Evolutionary conservation across 345 rosid species (phyloP).

Genomic region (Lepidium aucheri): DNA sequence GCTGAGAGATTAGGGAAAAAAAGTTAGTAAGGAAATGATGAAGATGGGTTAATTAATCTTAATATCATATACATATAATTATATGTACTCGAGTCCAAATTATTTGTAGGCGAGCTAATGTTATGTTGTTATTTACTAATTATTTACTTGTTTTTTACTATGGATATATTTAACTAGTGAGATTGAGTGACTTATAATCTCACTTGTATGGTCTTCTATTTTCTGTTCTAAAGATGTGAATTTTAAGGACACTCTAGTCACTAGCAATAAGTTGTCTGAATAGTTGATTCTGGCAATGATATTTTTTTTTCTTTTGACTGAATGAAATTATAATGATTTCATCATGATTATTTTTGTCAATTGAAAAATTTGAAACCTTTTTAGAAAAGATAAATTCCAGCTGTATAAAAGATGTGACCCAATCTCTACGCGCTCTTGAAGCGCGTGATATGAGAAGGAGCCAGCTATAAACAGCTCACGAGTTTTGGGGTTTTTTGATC

Average conservation of each 20-base stretch:
- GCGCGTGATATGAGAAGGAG: constrained; percentile 4
- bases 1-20: constrained; percentile 14
- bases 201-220: not conserved
- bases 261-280: too few species aligned
- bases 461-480: constrained; percentile 24
- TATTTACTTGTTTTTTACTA: not conserved
- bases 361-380: not conserved
- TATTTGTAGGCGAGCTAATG: constrained; percentile 10
- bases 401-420: not conserved
- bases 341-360: not conserved
- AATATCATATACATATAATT: not conserved
- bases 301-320: too few species aligned
- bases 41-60: not conserved
- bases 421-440: not conserved
- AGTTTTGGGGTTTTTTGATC: constrained; percentile 4
- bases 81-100: constrained; percentile 14
- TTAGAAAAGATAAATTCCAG: not conserved
- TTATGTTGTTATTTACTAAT: not conserved
- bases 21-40: constrained; percentile 13
- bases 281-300: too few species aligned
- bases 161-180: not conserved
- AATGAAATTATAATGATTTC: too few species aligned
- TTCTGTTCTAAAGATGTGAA: not conserved
- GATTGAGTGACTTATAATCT: not conserved
- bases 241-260: not conserved